Conservation (phyloP, 2,329 filamentous ascomycete species). For the Fusarium sambucinum region DNA sequence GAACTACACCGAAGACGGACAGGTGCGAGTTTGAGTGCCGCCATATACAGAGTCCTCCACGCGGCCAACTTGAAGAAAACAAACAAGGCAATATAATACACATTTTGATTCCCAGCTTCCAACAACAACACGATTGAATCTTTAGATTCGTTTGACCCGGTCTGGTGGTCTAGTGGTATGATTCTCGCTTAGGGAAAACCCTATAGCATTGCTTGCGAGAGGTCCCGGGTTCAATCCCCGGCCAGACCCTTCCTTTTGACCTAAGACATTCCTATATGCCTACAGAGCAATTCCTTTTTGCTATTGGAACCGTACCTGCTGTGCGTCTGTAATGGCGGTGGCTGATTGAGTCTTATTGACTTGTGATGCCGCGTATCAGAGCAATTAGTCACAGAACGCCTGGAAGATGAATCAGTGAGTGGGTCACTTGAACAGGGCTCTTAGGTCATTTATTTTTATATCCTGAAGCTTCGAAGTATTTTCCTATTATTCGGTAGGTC, state of each 20-base stretch:
- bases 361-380: no score
- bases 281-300: neutral
- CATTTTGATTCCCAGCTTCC: rapidly evolving
- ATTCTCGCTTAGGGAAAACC: conserved; percentile 38
- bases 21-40: no score
- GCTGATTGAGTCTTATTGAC: neutral
- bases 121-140: conserved; percentile 7
- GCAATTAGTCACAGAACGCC: no score
- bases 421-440: no score
- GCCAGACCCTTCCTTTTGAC: conserved; percentile 55
- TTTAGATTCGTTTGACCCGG: neutral
- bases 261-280: no score
- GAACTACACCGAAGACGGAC: no score
- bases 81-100: neutral
- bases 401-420: neutral
- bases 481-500: neutral
- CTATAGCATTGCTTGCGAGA: conserved; percentile 56
- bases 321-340: neutral
- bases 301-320: neutral
- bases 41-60: neutral
- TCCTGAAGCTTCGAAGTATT: no score
- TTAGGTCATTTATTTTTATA: no score
- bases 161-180: conserved; percentile 43
- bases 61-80: neutral
- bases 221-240: conserved; percentile 62